Conservation (phyloP, 306 rosid genomes). For the Medicago lupulina region DNA sequence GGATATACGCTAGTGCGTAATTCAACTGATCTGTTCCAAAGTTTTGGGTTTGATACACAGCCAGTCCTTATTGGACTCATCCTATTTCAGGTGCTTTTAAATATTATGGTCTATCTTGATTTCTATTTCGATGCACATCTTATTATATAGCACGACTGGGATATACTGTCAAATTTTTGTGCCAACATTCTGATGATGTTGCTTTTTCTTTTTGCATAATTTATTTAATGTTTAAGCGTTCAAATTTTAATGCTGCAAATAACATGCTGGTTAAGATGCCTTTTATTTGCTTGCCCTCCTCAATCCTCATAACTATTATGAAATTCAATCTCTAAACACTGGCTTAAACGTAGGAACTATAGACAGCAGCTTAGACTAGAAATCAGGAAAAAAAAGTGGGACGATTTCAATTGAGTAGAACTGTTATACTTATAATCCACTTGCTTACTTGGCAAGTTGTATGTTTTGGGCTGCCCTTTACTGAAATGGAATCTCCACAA, state of each 20-base stretch:
- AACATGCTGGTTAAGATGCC: neutral
- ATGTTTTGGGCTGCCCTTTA: conserved; percentile 72
- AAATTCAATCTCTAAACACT: conserved; percentile 1
- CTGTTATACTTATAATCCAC: conserved; percentile 12
- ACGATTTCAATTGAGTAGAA: neutral
- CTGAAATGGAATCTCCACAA: conserved; percentile 93
- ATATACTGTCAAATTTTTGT: neutral
- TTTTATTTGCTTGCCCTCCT: conserved; percentile 22
- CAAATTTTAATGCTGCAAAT: conserved; percentile 15
- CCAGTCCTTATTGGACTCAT: conserved; percentile 95
- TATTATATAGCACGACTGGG: conserved; percentile 21
- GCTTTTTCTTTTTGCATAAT: conserved; percentile 24
- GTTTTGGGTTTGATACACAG: conserved; percentile 94
- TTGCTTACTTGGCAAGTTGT: conserved; percentile 55
- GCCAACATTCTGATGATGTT: neutral
- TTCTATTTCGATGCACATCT: conserved; percentile 16
- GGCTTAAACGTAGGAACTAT: neutral
- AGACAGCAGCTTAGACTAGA: no score
- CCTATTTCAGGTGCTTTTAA: conserved; percentile 77
- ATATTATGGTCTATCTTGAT: conserved; percentile 11
- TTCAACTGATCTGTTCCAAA: conserved; percentile 77
- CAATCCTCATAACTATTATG: neutral
- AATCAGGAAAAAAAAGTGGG: no score
- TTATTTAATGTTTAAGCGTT: conserved; percentile 3
- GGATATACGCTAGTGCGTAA: conserved; percentile 96